These are phyloP conservation scores for Bacidia rubella DNA, from an alignment of 495 filamentous ascomycete species.

Conservation along the genomic window DNA sequence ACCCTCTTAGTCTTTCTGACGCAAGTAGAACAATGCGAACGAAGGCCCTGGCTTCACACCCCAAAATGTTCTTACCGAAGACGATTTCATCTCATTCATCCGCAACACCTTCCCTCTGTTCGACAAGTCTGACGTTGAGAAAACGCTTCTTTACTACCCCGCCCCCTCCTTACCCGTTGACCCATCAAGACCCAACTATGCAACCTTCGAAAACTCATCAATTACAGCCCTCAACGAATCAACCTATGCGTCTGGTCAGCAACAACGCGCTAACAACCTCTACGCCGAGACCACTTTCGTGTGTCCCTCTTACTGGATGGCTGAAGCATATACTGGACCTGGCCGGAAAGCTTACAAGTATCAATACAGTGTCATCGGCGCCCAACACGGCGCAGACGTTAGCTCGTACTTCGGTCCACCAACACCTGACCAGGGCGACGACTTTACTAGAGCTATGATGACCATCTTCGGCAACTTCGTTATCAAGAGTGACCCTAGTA, in stretches of 20 bases:
- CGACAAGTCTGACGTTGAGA: conserved; percentile 29
- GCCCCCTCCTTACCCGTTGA: not conserved
- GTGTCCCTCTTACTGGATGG: conserved; percentile 52
- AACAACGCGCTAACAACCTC: conserved; percentile 39
- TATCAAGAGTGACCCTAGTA: conserved; percentile 35
- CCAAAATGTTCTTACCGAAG: conserved; percentile 34
- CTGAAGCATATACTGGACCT: conserved; percentile 35
- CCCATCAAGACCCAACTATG: conserved; percentile 23
- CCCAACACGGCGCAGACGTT: conserved; percentile 44
- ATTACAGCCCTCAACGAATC: conserved; percentile 35
- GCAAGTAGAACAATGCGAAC: conserved; percentile 34
- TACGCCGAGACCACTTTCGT: conserved; percentile 48
- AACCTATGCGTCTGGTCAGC: conserved; percentile 36
- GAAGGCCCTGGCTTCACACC: conserved; percentile 40
- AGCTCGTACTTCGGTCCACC: conserved; percentile 34
- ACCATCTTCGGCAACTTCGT: conserved; percentile 39
- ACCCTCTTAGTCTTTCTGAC: conserved; percentile 12
- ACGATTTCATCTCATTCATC: conserved; percentile 32
- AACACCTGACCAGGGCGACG: conserved; percentile 18
- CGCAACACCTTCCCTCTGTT: conserved; percentile 36
- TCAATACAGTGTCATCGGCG: conserved; percentile 46
- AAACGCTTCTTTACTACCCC: conserved; percentile 34
- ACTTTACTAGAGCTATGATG: conserved; percentile 24
- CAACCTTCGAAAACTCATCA: conserved; percentile 26
- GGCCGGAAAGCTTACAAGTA: conserved; percentile 38